Evolutionary conservation across 192 early-diverging fungal genomes (phyloP), one percentile per base, ranked within the genome.

Genomic region (Helicostylum pulchrum): DNA sequence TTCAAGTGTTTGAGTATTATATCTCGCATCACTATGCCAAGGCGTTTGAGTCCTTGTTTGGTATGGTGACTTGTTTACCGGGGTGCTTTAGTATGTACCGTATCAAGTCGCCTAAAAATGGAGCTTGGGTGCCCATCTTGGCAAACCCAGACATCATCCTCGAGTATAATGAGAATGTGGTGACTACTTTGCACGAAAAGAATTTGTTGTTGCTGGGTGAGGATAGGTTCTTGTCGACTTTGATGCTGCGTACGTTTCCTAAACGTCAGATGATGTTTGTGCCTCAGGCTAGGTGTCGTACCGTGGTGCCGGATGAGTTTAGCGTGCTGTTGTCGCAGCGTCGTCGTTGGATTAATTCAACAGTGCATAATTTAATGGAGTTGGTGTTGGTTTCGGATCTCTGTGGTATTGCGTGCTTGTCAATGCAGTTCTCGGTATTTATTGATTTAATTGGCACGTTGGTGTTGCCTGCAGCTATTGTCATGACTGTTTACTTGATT

Each of bases 11-110:
- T 80, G 94, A 98, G 73, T 97, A 97, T 79, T 95, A 92, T 66
- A 95, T 97, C 65, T 90, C 87, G 45, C 94, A 97, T 74, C 92
- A 97, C 71, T 80, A 94, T 68, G 87, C 93, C 23, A 96, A 96
- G 72, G 92, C 94, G 0, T 96, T 96, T 69, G 94, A 96, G 74
- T 96, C 94, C 26, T 79, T 97, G 26, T 97, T 97, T 70, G 94
- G 94, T 20, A 88, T 86, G 55, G 94, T 97, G 14, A 93, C 94
- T 1, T 98, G 96, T 80, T 76, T 98, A 61, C 94, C 94, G 12
- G 94, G 94, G 20, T 96, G 96, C 79, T 98, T 98, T 85, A 87
- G 86, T 64, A 95, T 98, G 96, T 98, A 98, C 75, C 90, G 96
- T 53, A 83, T 98, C 60, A 83, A 97, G 71, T 85, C 82, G 12